Base-by-base conservation (phyloP, 1,284 basidiomycete genomes). In the Trametes sp. region DNA sequence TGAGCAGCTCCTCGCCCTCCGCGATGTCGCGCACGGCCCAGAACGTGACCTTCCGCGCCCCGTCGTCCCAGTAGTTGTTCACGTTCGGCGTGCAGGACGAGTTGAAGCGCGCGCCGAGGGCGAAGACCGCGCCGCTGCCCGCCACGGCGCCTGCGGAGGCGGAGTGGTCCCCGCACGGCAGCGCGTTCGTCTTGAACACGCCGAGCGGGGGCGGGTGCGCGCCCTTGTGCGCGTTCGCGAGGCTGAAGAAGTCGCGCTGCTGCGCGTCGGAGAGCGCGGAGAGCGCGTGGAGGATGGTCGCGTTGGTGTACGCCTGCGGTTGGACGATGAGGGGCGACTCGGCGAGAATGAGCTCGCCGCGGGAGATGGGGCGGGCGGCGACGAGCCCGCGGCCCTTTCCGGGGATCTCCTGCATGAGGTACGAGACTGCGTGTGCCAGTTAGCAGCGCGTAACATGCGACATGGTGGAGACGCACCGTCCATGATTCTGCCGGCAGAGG, bases 1-100 rank as follows among this genome's bases (percentile, higher is more conserved):
- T 87, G 66, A 84, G 87, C 42, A 89, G 72, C 64, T 89, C 87
- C 64, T 88, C 85, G 7, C 82, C 86, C 8, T 70, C 68, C 19
- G 70, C 69, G 24, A 88, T 70, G 57, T 81, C 80, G 38, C 79
- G 63, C 36, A 68, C 51, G 9, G 69, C 72, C 42, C 70, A 66
- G 54, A 75, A 73, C 6, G 64, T 61, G 67, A 75, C 71, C 21
- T 68, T 57, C 6, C 55, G 23, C 9, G 24, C 52, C 1, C 54
- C 16, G 8, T 65, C 65, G 55, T 71, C 58, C 73, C 73, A 74
- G 49, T 57, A 66, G 56, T 71, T 71, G 63, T 66, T 69, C 14
- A 74, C 69, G 63, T 74, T 75, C 24, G 72, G 70, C 13, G 60
- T 51, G 56, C 72, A 74, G 4, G 70, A 72, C n/a, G 70, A 72